Base-by-base conservation (phyloP, 345 rosid species). In the Populus davidiana region DNA sequence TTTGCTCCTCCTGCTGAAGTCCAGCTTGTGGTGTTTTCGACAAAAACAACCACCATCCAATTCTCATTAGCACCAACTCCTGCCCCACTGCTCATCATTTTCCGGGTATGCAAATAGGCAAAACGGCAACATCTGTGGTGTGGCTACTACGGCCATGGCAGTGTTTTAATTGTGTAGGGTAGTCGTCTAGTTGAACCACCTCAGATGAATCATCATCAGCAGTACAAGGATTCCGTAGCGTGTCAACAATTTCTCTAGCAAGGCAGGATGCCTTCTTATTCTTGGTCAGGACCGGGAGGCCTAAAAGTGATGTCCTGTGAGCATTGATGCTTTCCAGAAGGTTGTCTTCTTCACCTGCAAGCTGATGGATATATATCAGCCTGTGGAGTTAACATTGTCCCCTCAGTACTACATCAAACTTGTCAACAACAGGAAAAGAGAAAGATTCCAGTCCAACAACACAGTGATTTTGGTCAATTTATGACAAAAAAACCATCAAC, bases 1-100 rank as follows among this genome's bases (percentile, higher is more conserved):
- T 41, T 0, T 41, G 3, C 44, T 41, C 44, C 44, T 41, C 14
- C 44, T 41, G 44, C 44, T 41, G 44, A 41, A 41, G 12, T 41
- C 44, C 44, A 13, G 50, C 50, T 47, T 47, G 4, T 14, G 18
- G 12, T 86, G 56, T 44, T 87, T 0, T 89, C 85, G 0, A 82
- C 75, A 69, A 95, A 69, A 29, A 93, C 89, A 11, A 89, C 77
- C 39, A 95, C 98, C 90, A 87, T 91, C 99, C 98, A 92, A 63
- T 93, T 87, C 9, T 89, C 88, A 44, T 87, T 88, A 7, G 90
- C 85, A 4, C 92, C 90, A 4, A 91, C 67, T 17, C 97, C 99
- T 0, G 85, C 90, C 0, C 90, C 94, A 0, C 81, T 59, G 29
- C 16, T 3, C 16, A n/a, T n/a, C 27, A 59, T 59, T 25, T 4